These are phyloP conservation scores for Trichophyton verrucosum DNA, from an alignment of 2,329 filamentous ascomycete genomes.

Conservation along the genomic window DNA sequence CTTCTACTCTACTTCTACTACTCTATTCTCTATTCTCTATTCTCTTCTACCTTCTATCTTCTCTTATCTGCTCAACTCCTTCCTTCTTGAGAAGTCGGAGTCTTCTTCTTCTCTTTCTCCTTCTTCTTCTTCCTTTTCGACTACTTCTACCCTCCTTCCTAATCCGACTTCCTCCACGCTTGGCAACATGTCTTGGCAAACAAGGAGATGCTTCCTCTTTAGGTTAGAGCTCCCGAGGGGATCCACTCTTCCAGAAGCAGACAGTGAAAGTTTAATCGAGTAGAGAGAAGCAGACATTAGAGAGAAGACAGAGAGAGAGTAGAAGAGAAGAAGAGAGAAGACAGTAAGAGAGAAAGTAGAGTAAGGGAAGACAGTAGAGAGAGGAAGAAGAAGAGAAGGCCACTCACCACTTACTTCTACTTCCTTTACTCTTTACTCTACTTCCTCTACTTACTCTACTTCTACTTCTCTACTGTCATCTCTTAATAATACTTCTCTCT, in stretches of 20 bases:
- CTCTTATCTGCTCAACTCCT: background rate
- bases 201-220: background rate
- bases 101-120: background rate
- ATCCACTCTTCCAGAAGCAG: background rate
- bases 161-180: background rate
- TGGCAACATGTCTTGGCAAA: background rate
- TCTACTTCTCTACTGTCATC: background rate
- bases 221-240: background rate
- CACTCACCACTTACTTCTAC: too few species aligned
- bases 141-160: background rate
- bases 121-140: background rate
- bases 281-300: conserved; percentile 4
- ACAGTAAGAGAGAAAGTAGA: too few species aligned
- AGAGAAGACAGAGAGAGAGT: background rate
- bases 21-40: background rate
- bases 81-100: background rate
- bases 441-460: background rate
- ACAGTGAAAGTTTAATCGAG: background rate
- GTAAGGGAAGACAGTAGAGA: too few species aligned
- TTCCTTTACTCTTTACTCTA: background rate
- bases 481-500: background rate
- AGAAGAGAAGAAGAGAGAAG: background rate
- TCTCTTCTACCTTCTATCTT: background rate
- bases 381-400: too few species aligned
- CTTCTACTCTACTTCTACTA: background rate